phyloP scores from a whole-genome alignment of 2,329 filamentous ascomycete genomes.

The Ceratocystis cacaofunesta region DNA sequence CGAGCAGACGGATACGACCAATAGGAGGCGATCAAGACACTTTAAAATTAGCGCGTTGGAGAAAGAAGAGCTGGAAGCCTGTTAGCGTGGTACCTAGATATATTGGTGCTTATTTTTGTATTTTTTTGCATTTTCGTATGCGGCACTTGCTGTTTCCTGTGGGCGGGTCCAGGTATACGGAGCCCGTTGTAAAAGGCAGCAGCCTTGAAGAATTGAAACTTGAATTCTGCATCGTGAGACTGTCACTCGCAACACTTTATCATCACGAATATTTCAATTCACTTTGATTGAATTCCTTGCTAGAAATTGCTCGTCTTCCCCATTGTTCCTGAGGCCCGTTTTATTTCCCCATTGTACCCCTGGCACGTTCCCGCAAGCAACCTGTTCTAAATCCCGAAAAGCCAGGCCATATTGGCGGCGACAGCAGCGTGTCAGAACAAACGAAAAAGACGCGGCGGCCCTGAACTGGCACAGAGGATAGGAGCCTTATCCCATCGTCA shows the following conservation, averaged over 20 bases:
- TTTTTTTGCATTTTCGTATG: neutral
- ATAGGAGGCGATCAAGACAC: neutral
- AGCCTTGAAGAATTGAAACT: no score
- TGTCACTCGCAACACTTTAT: neutral
- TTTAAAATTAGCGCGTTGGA: neutral
- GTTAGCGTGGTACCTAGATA: neutral
- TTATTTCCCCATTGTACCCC: constrained; percentile 1
- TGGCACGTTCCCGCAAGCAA: neutral
- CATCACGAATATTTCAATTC: neutral
- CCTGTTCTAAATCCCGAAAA: neutral
- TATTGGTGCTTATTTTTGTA: neutral
- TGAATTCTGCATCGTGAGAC: neutral
- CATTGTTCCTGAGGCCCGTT: constrained; percentile 2
- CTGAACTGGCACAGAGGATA: no score
- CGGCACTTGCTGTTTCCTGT: neutral
- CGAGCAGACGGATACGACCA: neutral
- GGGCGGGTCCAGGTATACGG: no score
- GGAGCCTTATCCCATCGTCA: no score
- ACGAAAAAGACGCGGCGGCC: neutral
- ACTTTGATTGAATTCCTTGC: neutral
- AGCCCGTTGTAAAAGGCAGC: no score
- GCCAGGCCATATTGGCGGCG: neutral
- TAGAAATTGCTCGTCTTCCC: neutral
- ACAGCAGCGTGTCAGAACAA: neutral
- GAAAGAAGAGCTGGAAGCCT: neutral